Evolutionary conservation across 1,284 basidiomycete species (phyloP).

Genomic region (Leccinum huronense): DNA sequence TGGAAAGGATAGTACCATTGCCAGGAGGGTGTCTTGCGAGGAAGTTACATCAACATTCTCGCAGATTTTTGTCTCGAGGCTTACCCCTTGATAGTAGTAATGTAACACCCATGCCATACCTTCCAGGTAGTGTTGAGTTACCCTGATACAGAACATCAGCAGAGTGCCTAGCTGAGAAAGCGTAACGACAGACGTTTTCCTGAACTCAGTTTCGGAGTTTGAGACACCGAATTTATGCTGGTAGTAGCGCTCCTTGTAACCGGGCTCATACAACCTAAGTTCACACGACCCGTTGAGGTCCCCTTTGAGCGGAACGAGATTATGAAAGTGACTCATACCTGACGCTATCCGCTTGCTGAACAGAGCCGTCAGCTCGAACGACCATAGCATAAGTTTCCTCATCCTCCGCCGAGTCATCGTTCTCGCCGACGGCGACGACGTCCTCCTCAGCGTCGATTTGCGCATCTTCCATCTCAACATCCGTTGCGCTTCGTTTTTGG

Average conservation of each 20-base stretch:
- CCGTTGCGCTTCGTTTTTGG: conserved; percentile 70
- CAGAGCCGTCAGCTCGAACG: conserved; percentile 83
- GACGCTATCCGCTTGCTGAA: conserved; percentile 91
- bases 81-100: conserved; percentile 96
- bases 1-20: conserved; percentile 99
- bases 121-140: conserved; percentile 87
- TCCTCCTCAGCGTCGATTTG: conserved; percentile 41
- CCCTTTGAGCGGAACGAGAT: conserved; percentile 2
- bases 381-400: conserved; percentile 55
- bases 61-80: conserved; percentile 4
- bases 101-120: conserved; percentile 95
- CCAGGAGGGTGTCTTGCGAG: conserved; percentile 87
- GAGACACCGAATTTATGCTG: conserved; percentile 89
- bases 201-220: conserved; percentile 69
- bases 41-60: conserved; percentile 15
- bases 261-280: conserved; percentile 85
- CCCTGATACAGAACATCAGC: conserved; percentile 44
- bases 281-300: conserved; percentile 18
- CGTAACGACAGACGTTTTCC: conserved; percentile 58
- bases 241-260: conserved; percentile 96
- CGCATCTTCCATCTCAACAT: conserved; percentile 56
- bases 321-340: conserved; percentile 53
- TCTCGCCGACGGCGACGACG: conserved; percentile 47
- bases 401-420: conserved; percentile 45
- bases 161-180: not conserved